Percentiles rank a stretch among this genome's conserved stretches.
Conservation (phyloP, 805 yeast genomes). For the Yueomyces sinensis region DNA sequence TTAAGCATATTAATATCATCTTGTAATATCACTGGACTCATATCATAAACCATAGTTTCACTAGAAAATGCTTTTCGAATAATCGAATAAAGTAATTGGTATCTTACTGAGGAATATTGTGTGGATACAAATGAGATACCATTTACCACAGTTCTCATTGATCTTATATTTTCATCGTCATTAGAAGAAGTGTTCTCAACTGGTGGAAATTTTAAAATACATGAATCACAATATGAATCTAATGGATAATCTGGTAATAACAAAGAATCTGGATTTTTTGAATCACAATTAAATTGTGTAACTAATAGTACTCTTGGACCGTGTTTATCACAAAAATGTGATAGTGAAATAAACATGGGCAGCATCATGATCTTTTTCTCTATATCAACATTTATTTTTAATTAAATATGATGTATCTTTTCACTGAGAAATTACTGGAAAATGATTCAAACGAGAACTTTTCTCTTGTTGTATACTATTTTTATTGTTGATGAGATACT, state of each 20-base stretch:
- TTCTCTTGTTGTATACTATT: too few relatives aligned
- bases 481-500: too few relatives aligned
- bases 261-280: conserved; percentile 14
- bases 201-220: conserved; percentile 41
- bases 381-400: too few relatives aligned
- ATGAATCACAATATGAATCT: conserved; percentile 45
- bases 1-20: conserved; percentile 51
- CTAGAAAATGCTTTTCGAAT: conserved; percentile 54
- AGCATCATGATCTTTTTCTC: too few relatives aligned
- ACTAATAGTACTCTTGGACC: conserved; percentile 59
- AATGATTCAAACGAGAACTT: too few relatives aligned
- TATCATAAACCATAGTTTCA: conserved; percentile 46
- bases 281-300: conserved; percentile 31
- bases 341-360: conserved; percentile 28
- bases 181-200: neutral
- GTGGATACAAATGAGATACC: conserved; percentile 33
- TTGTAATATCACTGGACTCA: conserved; percentile 50
- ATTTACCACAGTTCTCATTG: conserved; percentile 21
- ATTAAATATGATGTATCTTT: too few relatives aligned
- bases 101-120: conserved; percentile 45
- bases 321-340: conserved; percentile 70
- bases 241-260: conserved; percentile 30
- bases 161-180: conserved; percentile 13
- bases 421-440: too few relatives aligned
- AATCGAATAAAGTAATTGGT: conserved; percentile 42